phyloP scores from a whole-genome alignment of 2,329 filamentous ascomycete species.

The Nothopassalora personata region DNA sequence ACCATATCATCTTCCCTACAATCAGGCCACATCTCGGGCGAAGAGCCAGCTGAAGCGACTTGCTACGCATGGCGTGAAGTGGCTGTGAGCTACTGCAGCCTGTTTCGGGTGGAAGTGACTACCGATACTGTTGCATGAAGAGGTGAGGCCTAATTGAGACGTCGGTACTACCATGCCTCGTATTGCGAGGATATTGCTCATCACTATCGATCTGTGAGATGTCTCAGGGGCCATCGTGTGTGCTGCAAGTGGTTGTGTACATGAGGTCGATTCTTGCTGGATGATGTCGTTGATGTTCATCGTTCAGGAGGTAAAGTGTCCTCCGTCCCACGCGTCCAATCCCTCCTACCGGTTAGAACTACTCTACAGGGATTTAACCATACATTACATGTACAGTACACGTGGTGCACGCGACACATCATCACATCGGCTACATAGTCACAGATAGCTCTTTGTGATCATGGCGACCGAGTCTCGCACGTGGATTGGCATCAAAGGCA shows the following conservation, averaged over 20 bases:
- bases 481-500: slow-evolving; percentile 8
- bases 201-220: too few species aligned
- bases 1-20: background rate
- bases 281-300: background rate
- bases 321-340: too few species aligned
- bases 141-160: background rate
- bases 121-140: background rate
- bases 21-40: background rate
- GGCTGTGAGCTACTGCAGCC: background rate
- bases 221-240: background rate
- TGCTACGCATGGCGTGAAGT: background rate
- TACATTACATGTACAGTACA: too few species aligned
- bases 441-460: too few species aligned
- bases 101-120: background rate
- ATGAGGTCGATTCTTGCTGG: too few species aligned
- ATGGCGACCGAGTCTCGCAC: slow-evolving; percentile 9
- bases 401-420: background rate
- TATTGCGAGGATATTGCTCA: background rate
- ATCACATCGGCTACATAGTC: background rate
- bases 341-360: too few species aligned
- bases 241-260: too few species aligned
- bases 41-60: background rate
- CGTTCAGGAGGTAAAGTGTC: background rate
- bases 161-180: background rate
- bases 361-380: too few species aligned